phyloP scores from a whole-genome alignment of 202 grass and related monocot genomes.

The Setaria viridis region DNA sequence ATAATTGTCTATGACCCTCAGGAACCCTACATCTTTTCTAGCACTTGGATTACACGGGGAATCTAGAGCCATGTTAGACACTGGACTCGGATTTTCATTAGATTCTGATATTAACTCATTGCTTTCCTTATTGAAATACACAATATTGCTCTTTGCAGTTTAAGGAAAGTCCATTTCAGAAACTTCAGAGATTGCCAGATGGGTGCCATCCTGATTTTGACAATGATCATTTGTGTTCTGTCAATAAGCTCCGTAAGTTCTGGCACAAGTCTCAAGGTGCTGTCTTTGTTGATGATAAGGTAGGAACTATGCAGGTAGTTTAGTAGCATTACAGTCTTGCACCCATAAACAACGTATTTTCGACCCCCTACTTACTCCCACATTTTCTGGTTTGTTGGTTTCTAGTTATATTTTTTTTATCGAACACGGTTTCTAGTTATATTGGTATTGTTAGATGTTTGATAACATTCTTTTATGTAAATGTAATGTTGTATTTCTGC shows the following conservation, averaged over 20 bases:
- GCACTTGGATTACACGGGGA: neutral
- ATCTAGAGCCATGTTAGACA: neutral
- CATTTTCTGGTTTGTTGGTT: slow-evolving; percentile 31
- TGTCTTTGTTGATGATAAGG: slow-evolving; percentile 80
- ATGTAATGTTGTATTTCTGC: slow-evolving; percentile 20
- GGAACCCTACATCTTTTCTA: neutral
- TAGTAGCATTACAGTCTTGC: slow-evolving; percentile 35
- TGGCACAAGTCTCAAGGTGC: slow-evolving; percentile 72
- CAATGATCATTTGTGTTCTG: slow-evolving; percentile 73
- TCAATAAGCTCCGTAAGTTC: slow-evolving; percentile 73
- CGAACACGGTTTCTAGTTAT: neutral
- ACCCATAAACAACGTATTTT: slow-evolving; percentile 14
- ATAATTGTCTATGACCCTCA: neutral
- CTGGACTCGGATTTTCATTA: neutral
- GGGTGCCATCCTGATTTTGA: slow-evolving; percentile 65
- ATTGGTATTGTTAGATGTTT: slow-evolving; percentile 27
- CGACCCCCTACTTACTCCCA: neutral
- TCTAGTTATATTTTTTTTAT: neutral
- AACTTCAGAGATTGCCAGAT: slow-evolving; percentile 63
- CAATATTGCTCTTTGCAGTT: slow-evolving; percentile 52
- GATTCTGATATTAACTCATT: neutral
- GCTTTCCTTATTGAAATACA: slow-evolving; percentile 23
- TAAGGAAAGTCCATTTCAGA: slow-evolving; percentile 59
- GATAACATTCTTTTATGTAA: slow-evolving; percentile 3
- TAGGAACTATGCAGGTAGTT: slow-evolving; percentile 38